Conservation (phyloP, 345 rosid genomes). For the Salix arbutifolia region DNA sequence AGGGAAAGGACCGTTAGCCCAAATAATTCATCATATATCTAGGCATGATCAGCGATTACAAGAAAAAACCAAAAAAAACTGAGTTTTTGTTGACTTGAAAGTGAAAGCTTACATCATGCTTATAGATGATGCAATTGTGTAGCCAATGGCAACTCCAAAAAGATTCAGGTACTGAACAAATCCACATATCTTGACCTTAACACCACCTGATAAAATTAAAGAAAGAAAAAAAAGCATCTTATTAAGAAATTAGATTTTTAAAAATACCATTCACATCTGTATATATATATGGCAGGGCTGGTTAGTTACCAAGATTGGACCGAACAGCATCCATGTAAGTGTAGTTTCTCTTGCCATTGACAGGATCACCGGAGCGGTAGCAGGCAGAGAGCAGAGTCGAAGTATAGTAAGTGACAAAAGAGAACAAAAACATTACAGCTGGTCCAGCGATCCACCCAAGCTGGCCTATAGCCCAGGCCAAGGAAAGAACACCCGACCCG, state of each 20-base stretch:
- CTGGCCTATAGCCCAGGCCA: conserved; percentile 80
- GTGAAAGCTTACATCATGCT: conserved; percentile 54
- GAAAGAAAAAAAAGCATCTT: neutral
- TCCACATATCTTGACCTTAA: conserved; percentile 64
- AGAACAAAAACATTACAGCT: conserved; percentile 52
- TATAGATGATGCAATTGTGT: conserved; percentile 73
- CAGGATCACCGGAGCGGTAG: conserved; percentile 64
- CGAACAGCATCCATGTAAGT: conserved; percentile 69
- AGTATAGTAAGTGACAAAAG: conserved; percentile 69
- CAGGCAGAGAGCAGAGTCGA: conserved; percentile 53
- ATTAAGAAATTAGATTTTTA: neutral
- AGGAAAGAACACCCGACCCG: conserved; percentile 69
- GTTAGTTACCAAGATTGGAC: conserved; percentile 49
- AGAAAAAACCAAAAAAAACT: neutral
- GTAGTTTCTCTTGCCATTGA: conserved; percentile 61
- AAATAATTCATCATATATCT: neutral
- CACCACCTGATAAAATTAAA: conserved; percentile 45
- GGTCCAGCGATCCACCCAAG: conserved; percentile 86
- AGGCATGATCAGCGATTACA: neutral
- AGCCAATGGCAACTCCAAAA: conserved; percentile 63
- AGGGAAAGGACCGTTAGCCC: neutral
- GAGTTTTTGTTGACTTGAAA: neutral
- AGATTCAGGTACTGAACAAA: conserved; percentile 60
- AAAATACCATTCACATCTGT: neutral
- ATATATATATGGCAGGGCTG: too few species aligned